Conservation (phyloP, 2,329 filamentous ascomycete species). For the Botrytis fragariae region DNA sequence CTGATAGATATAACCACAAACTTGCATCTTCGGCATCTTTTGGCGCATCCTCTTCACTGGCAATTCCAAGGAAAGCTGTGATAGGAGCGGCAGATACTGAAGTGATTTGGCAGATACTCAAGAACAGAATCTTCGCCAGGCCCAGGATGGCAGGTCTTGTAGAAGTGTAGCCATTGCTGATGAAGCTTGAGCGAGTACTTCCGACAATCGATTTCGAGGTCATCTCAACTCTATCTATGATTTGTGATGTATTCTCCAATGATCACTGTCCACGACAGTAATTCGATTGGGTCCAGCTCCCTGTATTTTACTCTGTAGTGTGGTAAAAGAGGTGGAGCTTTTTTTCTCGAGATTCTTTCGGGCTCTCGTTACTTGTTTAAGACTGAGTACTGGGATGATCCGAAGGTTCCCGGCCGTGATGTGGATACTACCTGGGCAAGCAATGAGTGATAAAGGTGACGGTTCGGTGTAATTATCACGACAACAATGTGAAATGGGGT, state of each 20-base stretch:
- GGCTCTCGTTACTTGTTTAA: neutral
- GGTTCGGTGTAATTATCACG: neutral
- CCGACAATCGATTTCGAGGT: slow-evolving; percentile 26
- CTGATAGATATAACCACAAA: slow-evolving; percentile 76
- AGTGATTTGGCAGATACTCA: slow-evolving; percentile 45
- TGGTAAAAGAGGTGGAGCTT: slow-evolving; percentile 10
- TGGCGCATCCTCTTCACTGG: slow-evolving; percentile 46
- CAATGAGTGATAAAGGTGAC: neutral
- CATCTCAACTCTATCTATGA: slow-evolving; percentile 25
- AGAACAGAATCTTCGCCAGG: slow-evolving; percentile 50
- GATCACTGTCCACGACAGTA: slow-evolving; percentile 15
- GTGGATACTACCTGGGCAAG: neutral
- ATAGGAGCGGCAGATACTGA: slow-evolving; percentile 38
- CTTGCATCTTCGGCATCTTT: slow-evolving; percentile 58
- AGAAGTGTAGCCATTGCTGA: slow-evolving; percentile 41
- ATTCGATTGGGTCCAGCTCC: slow-evolving; percentile 16
- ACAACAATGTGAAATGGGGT: neutral
- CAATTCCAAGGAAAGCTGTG: slow-evolving; percentile 43
- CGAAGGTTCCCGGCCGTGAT: neutral
- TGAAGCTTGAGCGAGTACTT: slow-evolving; percentile 23
- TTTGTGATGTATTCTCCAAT: slow-evolving; percentile 13
- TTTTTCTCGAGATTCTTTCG: neutral
- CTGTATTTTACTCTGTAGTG: neutral
- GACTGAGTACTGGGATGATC: neutral
- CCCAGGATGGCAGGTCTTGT: slow-evolving; percentile 51